Conservation (phyloP, 305 asterid species). For the Solanum hybrid region DNA sequence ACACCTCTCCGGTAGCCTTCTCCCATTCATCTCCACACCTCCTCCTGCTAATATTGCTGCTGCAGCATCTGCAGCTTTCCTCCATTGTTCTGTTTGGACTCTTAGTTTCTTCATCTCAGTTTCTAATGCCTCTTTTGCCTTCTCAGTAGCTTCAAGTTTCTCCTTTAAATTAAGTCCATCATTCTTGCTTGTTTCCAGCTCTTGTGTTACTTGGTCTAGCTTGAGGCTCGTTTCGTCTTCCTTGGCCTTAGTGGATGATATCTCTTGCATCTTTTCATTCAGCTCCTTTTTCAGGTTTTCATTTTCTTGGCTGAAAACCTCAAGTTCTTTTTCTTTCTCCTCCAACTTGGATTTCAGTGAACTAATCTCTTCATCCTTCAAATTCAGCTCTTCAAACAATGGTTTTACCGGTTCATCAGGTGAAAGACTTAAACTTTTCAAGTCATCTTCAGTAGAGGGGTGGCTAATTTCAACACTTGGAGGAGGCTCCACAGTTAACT, state of each 20-base stretch:
- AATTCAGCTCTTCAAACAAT: conserved; percentile 21
- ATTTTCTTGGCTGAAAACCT: conserved; percentile 29
- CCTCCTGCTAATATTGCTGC: conserved; percentile 60
- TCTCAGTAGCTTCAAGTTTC: conserved; percentile 44
- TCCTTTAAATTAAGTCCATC: conserved; percentile 18
- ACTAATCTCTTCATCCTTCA: conserved; percentile 32
- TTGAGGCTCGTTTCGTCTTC: conserved; percentile 28
- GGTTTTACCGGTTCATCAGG: conserved; percentile 17
- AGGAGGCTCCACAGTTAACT: conserved; percentile 16
- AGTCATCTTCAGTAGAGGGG: conserved; percentile 27
- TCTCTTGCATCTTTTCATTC: conserved; percentile 26
- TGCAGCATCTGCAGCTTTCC: conserved; percentile 96
- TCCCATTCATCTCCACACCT: conserved; percentile 50
- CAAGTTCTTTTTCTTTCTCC: conserved; percentile 44
- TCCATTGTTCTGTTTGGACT: conserved; percentile 90
- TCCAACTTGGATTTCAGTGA: conserved; percentile 34
- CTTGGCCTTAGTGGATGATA: conserved; percentile 26
- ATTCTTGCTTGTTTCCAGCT: conserved; percentile 44
- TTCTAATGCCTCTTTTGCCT: conserved; percentile 54
- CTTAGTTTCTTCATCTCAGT: conserved; percentile 73
- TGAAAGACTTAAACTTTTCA: conserved; percentile 11
- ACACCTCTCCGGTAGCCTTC: conserved; percentile 73
- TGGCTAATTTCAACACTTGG: conserved; percentile 16
- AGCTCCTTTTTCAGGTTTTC: conserved; percentile 33
- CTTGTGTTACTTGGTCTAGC: conserved; percentile 30